Conservation (phyloP, 140 eudicot genomes). For the Flaveria floridana region DNA sequence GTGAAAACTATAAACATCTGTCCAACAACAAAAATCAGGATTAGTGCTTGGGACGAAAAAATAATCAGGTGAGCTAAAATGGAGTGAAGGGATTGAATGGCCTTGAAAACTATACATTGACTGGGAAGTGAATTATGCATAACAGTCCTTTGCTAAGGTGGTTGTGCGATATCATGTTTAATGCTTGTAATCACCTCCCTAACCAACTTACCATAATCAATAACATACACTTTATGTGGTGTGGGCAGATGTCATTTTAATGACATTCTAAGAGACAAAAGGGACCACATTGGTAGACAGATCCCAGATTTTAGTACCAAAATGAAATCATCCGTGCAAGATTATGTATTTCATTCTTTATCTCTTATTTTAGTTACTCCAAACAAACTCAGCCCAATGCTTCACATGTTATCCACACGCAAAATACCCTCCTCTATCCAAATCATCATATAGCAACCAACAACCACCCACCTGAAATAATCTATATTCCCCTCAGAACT, state of each 20-base stretch:
- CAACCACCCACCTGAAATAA: background rate
- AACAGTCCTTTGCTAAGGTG: background rate
- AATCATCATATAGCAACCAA: background rate
- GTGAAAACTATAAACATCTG: background rate
- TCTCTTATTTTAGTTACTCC: background rate
- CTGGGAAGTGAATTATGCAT: background rate
- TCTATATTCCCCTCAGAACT: background rate
- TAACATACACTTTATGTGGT: background rate
- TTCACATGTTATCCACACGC: background rate
- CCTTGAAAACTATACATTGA: background rate
- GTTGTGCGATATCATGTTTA: background rate
- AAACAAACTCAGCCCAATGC: background rate
- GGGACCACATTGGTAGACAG: background rate
- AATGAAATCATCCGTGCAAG: background rate
- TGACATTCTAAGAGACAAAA: background rate
- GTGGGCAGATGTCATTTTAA: background rate
- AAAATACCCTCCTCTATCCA: background rate
- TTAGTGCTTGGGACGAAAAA: no score
- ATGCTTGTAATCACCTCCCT: slow-evolving; percentile 3
- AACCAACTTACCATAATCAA: background rate
- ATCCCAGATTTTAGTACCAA: background rate
- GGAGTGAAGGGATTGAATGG: no score
- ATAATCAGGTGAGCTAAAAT: no score
- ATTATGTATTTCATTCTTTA: background rate
- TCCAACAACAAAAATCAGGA: no score